A percentile compares a stretch with the other conserved stretches of the same genome.
These are phyloP conservation scores for Eutypa lata DNA, from an alignment of 2,329 filamentous ascomycete genomes.

Conservation along the genomic window DNA sequence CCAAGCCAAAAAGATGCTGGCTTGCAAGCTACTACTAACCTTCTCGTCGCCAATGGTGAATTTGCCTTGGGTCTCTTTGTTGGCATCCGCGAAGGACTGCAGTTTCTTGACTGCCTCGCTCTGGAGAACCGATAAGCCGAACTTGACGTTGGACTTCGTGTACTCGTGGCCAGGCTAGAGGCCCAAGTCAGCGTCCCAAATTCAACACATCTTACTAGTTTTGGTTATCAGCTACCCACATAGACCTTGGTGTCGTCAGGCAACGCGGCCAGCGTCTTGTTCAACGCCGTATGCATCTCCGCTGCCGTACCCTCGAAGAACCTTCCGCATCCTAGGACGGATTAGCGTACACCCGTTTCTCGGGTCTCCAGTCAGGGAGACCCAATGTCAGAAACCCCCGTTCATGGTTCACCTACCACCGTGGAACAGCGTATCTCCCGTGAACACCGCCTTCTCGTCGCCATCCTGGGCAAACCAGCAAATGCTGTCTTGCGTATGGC, in stretches of 20 bases:
- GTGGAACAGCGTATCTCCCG: constrained; percentile 94
- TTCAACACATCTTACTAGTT: no score
- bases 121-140: constrained; percentile 72
- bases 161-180: constrained; percentile 89
- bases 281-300: constrained; percentile 92
- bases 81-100: constrained; percentile 70
- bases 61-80: constrained; percentile 87
- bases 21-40: constrained; percentile 43
- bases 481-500: constrained; percentile 97
- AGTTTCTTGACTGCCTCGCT: constrained; percentile 75
- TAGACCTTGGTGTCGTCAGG: constrained; percentile 92
- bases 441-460: constrained; percentile 76
- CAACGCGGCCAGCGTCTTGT: constrained; percentile 74
- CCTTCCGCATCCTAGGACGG: constrained; percentile 71
- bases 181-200: background rate
- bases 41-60: constrained; percentile 98
- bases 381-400: background rate
- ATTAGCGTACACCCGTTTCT: constrained; percentile 4
- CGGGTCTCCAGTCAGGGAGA: background rate
- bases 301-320: constrained; percentile 91
- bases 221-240: constrained; percentile 50
- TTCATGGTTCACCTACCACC: constrained; percentile 56
- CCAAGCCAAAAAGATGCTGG: background rate
- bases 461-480: constrained; percentile 90
- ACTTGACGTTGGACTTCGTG: constrained; percentile 94